Evolutionary conservation across 345 rosid genomes (phyloP), one percentile per base, ranked within the genome.

Genomic region (Garcia nutans): DNA sequence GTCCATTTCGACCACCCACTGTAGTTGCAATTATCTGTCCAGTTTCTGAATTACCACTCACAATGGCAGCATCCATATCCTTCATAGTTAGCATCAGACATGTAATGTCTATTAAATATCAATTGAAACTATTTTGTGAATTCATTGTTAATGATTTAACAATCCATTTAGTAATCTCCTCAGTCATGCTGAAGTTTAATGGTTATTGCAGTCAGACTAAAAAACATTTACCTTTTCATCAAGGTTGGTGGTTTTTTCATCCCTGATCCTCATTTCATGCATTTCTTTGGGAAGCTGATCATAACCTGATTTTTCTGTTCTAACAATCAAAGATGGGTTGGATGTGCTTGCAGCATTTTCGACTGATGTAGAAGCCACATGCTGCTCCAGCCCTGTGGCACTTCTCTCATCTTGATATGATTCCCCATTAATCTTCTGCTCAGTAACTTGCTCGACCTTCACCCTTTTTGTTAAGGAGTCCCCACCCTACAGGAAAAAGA

Each of bases 11-110:
- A 78, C 97, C 98, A 61, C 97, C 93, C 10, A 93, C 81, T 28
- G 92, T 86, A 10, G 98, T 93, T 62, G 90, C 82, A 78, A 96
- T 91, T 67, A 92, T 85, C 58, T 93, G 98, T 22, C 98, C 99
- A 8, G 97, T 81, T 81, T 91, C 98, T 5, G 97, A 97, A 73
- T 85, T 85, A 72, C 97, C 97, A 33, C 81, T 88, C 69, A 96
- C 87, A 82, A 89, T 20, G 54, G 88, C 72, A 59, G 96, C 81
- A 68, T 89, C 98, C 81, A 80, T 75, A 63, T 88, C 97, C 97
- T 93, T 74, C 42, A 55, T 9, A 62, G 77, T 50, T 66, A 65
- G 79, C 20, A 68, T 26, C 75, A 64, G 33, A 73, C 45, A 71
- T 10, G 15, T 17, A 37, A 72, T 19, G 41, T 37, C 60, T 59